phyloP scores from a whole-genome alignment of 2,329 filamentous ascomycete genomes.

The Trichophyton verrucosum region DNA sequence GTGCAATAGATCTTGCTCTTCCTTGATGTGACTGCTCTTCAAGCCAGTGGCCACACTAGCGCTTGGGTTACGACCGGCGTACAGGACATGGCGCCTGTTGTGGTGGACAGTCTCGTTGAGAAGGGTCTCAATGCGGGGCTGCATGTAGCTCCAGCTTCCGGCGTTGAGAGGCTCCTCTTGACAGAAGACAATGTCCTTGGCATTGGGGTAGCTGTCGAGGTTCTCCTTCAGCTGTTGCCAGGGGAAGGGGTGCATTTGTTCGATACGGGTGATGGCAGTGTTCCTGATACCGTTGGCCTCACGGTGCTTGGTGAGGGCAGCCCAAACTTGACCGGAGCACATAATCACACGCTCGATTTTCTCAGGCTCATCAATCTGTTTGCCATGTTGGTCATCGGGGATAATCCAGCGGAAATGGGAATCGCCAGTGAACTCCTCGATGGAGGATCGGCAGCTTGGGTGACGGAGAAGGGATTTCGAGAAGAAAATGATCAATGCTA shows the following conservation, averaged over 20 bases:
- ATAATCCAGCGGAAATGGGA: conserved; percentile 97
- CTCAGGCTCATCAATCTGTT: conserved; percentile 62
- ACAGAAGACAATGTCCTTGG: conserved; percentile 91
- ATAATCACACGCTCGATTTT: conserved; percentile 90
- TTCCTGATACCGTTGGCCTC: conserved; percentile 75
- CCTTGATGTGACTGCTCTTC: conserved; percentile 78
- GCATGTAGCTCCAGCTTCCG: conserved; percentile 92
- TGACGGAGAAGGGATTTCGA: conserved; percentile 93
- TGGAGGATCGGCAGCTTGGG: conserved; percentile 73
- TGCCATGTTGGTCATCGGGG: conserved; percentile 71
- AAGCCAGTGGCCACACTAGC: conserved; percentile 87
- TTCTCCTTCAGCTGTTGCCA: conserved; percentile 96
- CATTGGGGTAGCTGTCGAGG: conserved; percentile 92
- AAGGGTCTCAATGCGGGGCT: conserved; percentile 92
- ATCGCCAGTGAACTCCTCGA: conserved; percentile 83
- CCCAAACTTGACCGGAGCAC: conserved; percentile 90
- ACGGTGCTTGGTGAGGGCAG: conserved; percentile 80
- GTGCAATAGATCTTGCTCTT: conserved; percentile 73
- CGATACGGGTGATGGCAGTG: conserved; percentile 85
- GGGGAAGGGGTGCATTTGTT: conserved; percentile 97
- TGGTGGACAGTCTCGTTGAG: conserved; percentile 84
- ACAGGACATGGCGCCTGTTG: conserved; percentile 92
- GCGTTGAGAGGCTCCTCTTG: conserved; percentile 98
- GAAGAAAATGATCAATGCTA: conserved; percentile 94
- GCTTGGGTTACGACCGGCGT: conserved; percentile 85